These are phyloP conservation scores for cucumber (Cucumis sativus) DNA, from an alignment of 306 rosid genomes.

Conservation along the genomic window Cucumber_9930_V3 NC_026655.2:12230001-12230500, in stretches of 20 bases:
- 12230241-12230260: constrained; percentile 56
- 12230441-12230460: constrained; percentile 92
- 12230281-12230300: constrained; percentile 49
- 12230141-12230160: constrained; percentile 71
- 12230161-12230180: constrained; percentile 73
- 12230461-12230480: constrained; percentile 86
- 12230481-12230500: constrained; percentile 50
- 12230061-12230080: constrained; percentile 94
- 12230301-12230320: constrained; percentile 75
- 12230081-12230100: constrained; percentile 74
- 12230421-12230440: constrained; percentile 95
- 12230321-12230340: constrained; percentile 86
- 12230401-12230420: constrained; percentile 89
- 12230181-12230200: constrained; percentile 98
- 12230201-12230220: constrained; percentile 62
- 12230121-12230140: constrained; percentile 95
- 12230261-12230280: constrained; percentile 71
- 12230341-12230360: constrained; percentile 88
- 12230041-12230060: constrained; percentile 62
- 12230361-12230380: constrained; percentile 92
- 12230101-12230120: constrained; percentile 68
- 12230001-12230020: constrained; percentile 94
- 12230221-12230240: constrained; percentile 67
- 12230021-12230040: constrained; percentile 84
- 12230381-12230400: constrained; percentile 62